A percentile compares a stretch with the other conserved stretches of the same genome.
Evolutionary conservation across 306 rosid species (phyloP).

Genomic region (Ammopiptanthus mongolicus): DNA sequence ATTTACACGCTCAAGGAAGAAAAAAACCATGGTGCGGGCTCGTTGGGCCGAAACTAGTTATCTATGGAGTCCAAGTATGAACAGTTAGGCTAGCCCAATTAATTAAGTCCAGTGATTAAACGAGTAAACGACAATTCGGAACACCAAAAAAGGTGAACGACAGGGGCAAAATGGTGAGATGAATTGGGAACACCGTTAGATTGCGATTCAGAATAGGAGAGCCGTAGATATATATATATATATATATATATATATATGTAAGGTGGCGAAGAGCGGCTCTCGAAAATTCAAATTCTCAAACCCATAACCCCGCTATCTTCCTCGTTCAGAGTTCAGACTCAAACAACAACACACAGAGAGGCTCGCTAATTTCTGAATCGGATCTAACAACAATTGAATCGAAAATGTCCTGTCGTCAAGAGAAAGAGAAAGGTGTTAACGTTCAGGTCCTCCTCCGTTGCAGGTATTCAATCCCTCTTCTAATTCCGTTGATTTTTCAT

Average conservation of each 20-base stretch:
- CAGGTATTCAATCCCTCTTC: constrained; percentile 29
- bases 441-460: constrained; percentile 97
- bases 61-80: background rate
- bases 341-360: background rate
- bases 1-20: no score
- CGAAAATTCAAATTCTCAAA: constrained; percentile 73
- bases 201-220: background rate
- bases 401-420: constrained; percentile 76
- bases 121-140: background rate
- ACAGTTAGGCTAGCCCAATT: background rate
- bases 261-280: constrained; percentile 41
- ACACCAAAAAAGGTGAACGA: background rate
- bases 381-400: constrained; percentile 36
- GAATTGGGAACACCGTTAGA: constrained; percentile 31
- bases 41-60: background rate
- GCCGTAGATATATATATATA: constrained; percentile 46
- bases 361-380: background rate
- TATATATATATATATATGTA: no score
- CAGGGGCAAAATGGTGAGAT: no score
- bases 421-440: constrained; percentile 91
- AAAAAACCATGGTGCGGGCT: background rate
- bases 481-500: background rate
- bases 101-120: background rate
- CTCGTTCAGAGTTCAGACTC: background rate
- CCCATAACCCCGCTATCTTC: constrained; percentile 9